These are phyloP conservation scores for Ceratonia siliqua DNA, from an alignment of 306 rosid species.

Conservation along the genomic window DNA sequence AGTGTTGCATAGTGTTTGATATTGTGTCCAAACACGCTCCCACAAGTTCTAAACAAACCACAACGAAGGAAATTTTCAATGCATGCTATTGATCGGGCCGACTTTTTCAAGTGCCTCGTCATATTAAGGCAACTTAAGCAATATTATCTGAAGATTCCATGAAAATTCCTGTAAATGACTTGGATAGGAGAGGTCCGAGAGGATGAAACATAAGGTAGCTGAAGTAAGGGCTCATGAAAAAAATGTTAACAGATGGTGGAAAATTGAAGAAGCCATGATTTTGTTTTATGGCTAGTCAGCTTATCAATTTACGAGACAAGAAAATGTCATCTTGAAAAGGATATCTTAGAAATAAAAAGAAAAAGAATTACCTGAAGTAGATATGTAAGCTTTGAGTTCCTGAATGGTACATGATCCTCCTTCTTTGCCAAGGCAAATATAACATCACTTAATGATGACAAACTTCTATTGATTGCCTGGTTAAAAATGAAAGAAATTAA, in stretches of 20 bases:
- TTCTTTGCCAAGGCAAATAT: conserved; percentile 95
- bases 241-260: too few species aligned
- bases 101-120: too few species aligned
- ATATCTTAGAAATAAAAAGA: neutral
- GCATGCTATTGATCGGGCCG: neutral
- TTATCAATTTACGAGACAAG: neutral
- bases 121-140: too few species aligned
- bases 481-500: conserved; percentile 25
- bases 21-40: too few species aligned
- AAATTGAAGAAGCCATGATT: neutral
- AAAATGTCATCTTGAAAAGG: neutral
- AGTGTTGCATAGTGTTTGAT: too few species aligned
- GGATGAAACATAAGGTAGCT: too few species aligned
- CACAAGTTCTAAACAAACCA: neutral
- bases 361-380: conserved; percentile 81
- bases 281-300: neutral
- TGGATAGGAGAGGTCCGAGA: too few species aligned
- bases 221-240: too few species aligned
- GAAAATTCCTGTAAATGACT: too few species aligned
- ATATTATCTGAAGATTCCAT: too few species aligned
- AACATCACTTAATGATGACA: conserved; percentile 89
- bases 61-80: neutral
- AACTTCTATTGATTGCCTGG: conserved; percentile 90
- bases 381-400: conserved; percentile 97
- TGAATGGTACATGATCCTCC: conserved; percentile 88